phyloP scores from a whole-genome alignment of 225 moss, liverwort and hornwort genomes.

The Ulota crispa region DNA sequence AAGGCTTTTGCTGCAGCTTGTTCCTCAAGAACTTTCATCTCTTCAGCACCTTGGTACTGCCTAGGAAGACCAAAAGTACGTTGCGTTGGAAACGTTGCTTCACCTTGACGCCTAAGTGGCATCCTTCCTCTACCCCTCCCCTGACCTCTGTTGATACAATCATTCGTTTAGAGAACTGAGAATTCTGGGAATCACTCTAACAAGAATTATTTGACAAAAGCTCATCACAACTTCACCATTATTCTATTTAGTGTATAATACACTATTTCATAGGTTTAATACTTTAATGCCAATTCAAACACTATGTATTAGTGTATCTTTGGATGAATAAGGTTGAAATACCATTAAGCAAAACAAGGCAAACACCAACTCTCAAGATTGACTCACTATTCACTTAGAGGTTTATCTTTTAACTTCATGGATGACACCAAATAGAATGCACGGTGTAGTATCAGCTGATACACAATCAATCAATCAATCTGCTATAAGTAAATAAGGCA shows the following conservation, averaged over 20 bases:
- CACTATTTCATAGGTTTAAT: not conserved
- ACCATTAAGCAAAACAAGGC: not conserved
- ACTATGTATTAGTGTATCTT: not conserved
- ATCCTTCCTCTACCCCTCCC: conserved; percentile 43
- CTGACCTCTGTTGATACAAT: conserved; percentile 26
- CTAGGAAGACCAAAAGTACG: conserved; percentile 47
- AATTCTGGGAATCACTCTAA: not conserved
- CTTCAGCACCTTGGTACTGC: conserved; percentile 29
- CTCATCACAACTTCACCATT: not conserved
- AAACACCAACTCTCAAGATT: not conserved
- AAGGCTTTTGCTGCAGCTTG: conserved; percentile 43
- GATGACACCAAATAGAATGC: not conserved
- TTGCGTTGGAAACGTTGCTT: conserved; percentile 43
- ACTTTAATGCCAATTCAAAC: not conserved
- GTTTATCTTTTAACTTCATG: not conserved
- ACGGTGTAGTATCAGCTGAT: not conserved
- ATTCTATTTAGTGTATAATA: not conserved
- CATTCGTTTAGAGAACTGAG: not conserved
- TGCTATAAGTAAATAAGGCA: not conserved
- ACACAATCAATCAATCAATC: not conserved
- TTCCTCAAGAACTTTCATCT: conserved; percentile 42
- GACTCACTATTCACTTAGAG: not conserved
- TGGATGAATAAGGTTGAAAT: not conserved
- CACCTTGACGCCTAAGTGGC: conserved; percentile 21
- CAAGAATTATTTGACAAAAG: not conserved